Evolutionary conservation across 2,329 filamentous ascomycete genomes (phyloP).

Genomic region (Cadophora luteo-olivacea): DNA sequence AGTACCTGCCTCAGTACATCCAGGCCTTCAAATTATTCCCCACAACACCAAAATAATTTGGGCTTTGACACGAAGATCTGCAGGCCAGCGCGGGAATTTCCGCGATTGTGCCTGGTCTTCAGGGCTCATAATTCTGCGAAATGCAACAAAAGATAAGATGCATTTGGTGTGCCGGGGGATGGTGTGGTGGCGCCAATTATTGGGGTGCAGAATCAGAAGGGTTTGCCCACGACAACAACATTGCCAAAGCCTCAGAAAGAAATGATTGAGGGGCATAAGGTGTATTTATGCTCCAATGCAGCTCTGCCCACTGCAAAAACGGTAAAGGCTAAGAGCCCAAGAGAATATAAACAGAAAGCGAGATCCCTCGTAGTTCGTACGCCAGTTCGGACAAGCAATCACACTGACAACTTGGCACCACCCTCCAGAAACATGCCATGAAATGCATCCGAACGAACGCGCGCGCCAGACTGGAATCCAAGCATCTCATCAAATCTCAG

Average conservation of each 20-base stretch:
- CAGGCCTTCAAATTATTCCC: conserved; percentile 3
- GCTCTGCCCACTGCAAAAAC: neutral
- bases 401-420: neutral
- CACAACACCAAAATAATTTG: conserved; percentile 18
- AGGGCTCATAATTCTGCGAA: conserved; percentile 25
- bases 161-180: neutral
- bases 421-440: neutral
- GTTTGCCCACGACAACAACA: neutral
- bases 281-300: neutral
- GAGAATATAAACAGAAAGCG: neutral
- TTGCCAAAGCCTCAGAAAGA: neutral
- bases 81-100: conserved; percentile 21
- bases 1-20: conserved; percentile 15
- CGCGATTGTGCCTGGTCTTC: conserved; percentile 23
- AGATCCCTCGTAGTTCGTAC: neutral
- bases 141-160: conserved; percentile 25
- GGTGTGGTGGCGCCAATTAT: neutral
- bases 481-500: neutral
- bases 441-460: neutral
- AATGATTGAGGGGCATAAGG: neutral
- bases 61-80: conserved; percentile 5
- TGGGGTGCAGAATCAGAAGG: neutral
- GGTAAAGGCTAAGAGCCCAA: neutral
- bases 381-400: neutral
- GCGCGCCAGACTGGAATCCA: neutral